Evolutionary conservation across 352 stramenopile species (phyloP).

Genomic region (Phytophthora meadii): DNA sequence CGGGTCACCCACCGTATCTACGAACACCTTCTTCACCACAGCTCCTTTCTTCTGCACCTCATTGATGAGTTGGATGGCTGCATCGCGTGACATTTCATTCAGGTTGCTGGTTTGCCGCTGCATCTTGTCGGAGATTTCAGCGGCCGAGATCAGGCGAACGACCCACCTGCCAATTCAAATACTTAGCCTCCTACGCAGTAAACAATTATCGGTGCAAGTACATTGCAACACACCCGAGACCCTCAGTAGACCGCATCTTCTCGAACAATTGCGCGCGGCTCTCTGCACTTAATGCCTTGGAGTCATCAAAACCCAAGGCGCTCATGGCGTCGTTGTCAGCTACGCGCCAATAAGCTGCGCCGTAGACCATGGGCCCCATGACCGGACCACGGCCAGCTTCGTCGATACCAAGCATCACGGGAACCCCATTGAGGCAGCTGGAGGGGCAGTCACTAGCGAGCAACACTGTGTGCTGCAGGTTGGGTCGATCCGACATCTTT

Average conservation of each 20-base stretch:
- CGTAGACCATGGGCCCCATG: conserved; percentile 96
- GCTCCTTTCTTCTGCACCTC: conserved; percentile 88
- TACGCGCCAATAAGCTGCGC: conserved; percentile 91
- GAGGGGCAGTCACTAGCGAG: conserved; percentile 67
- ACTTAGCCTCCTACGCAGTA: neutral
- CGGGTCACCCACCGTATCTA: conserved; percentile 95
- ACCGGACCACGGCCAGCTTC: conserved; percentile 94
- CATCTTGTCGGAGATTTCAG: conserved; percentile 96
- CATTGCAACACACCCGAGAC: conserved; percentile 58
- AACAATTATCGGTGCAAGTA: neutral
- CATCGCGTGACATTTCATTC: conserved; percentile 95
- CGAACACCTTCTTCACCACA: conserved; percentile 90
- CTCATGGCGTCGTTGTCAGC: conserved; percentile 77
- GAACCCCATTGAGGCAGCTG: conserved; percentile 63
- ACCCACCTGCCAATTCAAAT: conserved; percentile 74
- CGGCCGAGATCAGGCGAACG: conserved; percentile 90
- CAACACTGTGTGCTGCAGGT: conserved; percentile 65
- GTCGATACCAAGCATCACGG: conserved; percentile 95
- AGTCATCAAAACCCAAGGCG: conserved; percentile 94
- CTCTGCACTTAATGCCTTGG: conserved; percentile 91
- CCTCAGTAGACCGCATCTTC: conserved; percentile 79
- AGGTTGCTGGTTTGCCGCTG: conserved; percentile 90
- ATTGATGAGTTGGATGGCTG: conserved; percentile 94
- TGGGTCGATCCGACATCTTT: conserved; percentile 22
- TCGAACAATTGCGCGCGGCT: conserved; percentile 89